phyloP scores from a whole-genome alignment of 2,329 filamentous ascomycete genomes.

The Botryotinia calthae region DNA sequence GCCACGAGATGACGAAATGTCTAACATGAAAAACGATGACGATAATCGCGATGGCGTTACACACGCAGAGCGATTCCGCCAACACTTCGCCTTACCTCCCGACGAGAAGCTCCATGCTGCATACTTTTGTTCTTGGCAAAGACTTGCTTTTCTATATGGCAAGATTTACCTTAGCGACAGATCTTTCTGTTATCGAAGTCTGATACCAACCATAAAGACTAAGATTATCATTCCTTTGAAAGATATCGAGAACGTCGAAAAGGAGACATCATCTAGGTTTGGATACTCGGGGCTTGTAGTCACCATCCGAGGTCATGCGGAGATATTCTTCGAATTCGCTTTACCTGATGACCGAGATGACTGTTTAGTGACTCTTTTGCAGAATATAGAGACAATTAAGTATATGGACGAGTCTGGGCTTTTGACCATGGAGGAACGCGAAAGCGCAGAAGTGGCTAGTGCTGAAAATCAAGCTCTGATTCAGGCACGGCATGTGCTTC shows the following conservation, averaged over 20 bases:
- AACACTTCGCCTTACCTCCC: constrained; percentile 84
- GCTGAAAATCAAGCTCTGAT: constrained; percentile 79
- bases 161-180: constrained; percentile 92
- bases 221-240: constrained; percentile 89
- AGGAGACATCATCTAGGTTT: constrained; percentile 91
- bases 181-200: constrained; percentile 88
- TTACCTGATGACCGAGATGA: constrained; percentile 79
- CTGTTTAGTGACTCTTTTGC: constrained; percentile 77
- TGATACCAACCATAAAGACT: constrained; percentile 83
- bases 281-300: constrained; percentile 88
- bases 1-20: constrained; percentile 53
- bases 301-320: constrained; percentile 91
- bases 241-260: constrained; percentile 89
- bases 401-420: constrained; percentile 68
- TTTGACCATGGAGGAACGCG: constrained; percentile 65
- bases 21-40: constrained; percentile 44
- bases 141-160: constrained; percentile 87
- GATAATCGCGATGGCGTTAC: constrained; percentile 63
- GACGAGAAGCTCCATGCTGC: constrained; percentile 82
- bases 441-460: constrained; percentile 70
- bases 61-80: constrained; percentile 77
- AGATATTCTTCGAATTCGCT: constrained; percentile 93
- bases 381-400: constrained; percentile 69
- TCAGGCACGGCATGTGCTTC: constrained; percentile 62
- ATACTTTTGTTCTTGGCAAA: constrained; percentile 89